Evolutionary conservation across 2,329 filamentous ascomycete species (phyloP), one percentile per base, ranked within the genome.

Genomic region (Alternaria brassicae): DNA sequence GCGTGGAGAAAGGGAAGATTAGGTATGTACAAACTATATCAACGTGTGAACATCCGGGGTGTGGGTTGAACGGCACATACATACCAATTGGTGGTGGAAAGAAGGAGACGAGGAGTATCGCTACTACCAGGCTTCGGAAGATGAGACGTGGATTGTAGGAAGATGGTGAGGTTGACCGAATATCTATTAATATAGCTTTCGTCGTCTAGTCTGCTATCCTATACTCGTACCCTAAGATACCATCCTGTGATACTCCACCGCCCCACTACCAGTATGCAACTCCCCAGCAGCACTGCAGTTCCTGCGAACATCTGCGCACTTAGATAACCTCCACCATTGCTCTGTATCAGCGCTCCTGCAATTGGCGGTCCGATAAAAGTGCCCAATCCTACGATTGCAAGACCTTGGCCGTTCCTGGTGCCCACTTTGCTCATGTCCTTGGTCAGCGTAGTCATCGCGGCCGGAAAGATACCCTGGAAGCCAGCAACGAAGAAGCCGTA

Each of bases 351-450:
- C 1, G 79, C 80, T 4, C 82, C 82, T 1, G 81, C 81, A 59
- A 84, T 75, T 0, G 81, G 80, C 6, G 81, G 80, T 0, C 82
- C 82, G 3, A 79, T 80, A 37, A 84, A 69, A 17, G 74, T 77
- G 0, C 80, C 80, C 27, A 83, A 65, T 8, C 79, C 80, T 10
- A 82, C 78, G 25, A 83, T 74, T 0, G 75, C 77, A 56, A 83
- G 81, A 0, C 81, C 80, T 79, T 83, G 83, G 0, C 82, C 82
- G 62, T 82, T 80, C 15, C 82, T 71, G 3, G 80, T 79, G 0
- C 82, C 82, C 0, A 78, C 75, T 54, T 82, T 82, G 28, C 75
- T 79, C 65, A 82, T 63, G 60, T 84, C 81, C n/a, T 75, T 78
- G 0, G 81, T 83, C 60, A 84, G 61, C 47, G 73, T 78, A 1